Conservation (phyloP, 768 basidiomycete species). For the Auriscalpium orientale region DNA sequence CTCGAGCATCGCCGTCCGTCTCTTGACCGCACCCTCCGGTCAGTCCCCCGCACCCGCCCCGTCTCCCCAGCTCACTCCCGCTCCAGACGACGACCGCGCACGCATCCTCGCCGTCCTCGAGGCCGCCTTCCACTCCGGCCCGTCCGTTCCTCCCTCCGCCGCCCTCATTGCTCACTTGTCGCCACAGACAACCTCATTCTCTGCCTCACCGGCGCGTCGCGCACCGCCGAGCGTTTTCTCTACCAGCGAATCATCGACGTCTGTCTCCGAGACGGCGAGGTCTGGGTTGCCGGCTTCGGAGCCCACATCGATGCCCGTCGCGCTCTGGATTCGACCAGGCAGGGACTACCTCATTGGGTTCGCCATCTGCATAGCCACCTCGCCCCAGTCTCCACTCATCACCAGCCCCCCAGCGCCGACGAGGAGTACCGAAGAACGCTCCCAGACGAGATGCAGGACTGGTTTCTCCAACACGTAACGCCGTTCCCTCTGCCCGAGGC, state of each 20-base stretch:
- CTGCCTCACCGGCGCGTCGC: conserved; percentile 2
- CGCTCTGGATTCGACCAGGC: conserved; percentile 7
- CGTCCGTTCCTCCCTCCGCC: background rate
- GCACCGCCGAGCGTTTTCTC: background rate
- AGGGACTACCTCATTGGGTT: background rate
- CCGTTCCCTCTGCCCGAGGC: background rate
- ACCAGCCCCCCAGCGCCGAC: background rate
- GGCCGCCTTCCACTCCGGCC: background rate
- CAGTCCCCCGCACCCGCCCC: background rate
- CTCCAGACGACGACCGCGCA: background rate
- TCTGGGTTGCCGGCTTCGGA: conserved; percentile 4
- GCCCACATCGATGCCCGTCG: background rate
- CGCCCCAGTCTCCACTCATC: background rate
- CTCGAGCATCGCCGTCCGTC: background rate
- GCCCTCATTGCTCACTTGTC: background rate
- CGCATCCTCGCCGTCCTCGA: background rate
- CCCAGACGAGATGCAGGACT: background rate
- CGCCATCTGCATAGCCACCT: background rate
- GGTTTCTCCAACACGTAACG: background rate
- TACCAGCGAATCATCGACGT: background rate
- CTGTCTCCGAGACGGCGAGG: conserved; percentile 1
- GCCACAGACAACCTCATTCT: conserved; percentile 1
- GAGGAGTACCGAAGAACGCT: background rate
- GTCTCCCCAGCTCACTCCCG: background rate
- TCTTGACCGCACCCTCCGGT: background rate